phyloP scores from a whole-genome alignment of 2,329 filamentous ascomycete species.

The Botrytis galanthina region DNA sequence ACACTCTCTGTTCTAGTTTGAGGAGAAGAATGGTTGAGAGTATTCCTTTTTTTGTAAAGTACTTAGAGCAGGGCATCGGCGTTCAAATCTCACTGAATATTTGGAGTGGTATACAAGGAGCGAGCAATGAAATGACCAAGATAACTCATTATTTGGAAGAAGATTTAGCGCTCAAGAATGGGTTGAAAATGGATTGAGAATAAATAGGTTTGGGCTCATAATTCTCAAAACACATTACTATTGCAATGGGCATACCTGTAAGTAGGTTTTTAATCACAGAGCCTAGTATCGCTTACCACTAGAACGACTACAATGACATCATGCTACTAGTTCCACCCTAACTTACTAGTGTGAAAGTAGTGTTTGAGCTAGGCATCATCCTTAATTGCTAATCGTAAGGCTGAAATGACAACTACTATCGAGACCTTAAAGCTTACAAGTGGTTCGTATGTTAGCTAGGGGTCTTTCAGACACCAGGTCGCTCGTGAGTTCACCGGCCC shows the following conservation, averaged over 20 bases:
- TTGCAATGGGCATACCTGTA: background rate
- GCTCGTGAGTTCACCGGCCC: background rate
- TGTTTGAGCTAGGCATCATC: background rate
- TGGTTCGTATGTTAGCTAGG: background rate
- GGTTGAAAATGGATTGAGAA: background rate
- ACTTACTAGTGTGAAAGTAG: background rate
- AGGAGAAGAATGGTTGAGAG: background rate
- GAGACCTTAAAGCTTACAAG: background rate
- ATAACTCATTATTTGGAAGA: fast-evolving
- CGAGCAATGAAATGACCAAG: background rate
- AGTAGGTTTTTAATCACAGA: background rate
- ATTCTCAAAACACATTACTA: background rate
- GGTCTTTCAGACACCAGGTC: too few relatives aligned
- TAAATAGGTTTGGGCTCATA: background rate
- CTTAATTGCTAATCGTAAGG: background rate
- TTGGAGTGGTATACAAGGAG: background rate
- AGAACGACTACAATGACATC: background rate
- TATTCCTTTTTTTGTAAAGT: too few relatives aligned
- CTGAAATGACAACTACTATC: background rate
- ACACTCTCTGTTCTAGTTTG: background rate
- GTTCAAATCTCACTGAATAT: too few relatives aligned
- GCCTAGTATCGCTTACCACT: background rate
- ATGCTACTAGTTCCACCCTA: background rate
- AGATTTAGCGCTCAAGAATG: background rate
- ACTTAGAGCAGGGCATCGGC: too few relatives aligned